A percentile compares a stretch with the other conserved stretches of the same genome.
Conservation (phyloP, 169 alveolate genomes). For the Plasmodium fragile region DNA sequence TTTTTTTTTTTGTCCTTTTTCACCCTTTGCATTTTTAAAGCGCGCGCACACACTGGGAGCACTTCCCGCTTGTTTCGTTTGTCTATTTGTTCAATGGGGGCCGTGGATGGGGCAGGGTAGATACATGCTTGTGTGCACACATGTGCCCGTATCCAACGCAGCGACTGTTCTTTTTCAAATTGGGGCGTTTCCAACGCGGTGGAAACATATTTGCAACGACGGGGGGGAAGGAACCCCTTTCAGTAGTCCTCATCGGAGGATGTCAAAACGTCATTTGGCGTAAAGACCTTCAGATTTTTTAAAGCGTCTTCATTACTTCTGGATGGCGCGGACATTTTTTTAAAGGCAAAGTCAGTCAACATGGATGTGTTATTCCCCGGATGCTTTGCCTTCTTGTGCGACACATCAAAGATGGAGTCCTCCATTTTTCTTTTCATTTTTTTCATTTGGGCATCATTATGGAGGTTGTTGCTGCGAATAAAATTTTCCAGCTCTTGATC, state of each 20-base stretch:
- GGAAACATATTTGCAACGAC: background rate
- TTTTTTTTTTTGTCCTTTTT: background rate
- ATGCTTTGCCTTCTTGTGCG: constrained; percentile 3
- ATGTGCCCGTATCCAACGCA: background rate
- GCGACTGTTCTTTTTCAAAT: background rate
- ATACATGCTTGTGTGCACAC: background rate
- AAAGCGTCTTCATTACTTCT: background rate
- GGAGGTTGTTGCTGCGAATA: constrained; percentile 20
- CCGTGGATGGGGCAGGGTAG: background rate
- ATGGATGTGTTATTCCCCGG: background rate
- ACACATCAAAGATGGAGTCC: constrained; percentile 20
- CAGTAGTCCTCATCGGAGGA: constrained; percentile 60
- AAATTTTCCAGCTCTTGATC: constrained; percentile 56
- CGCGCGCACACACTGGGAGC: background rate
- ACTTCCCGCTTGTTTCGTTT: background rate
- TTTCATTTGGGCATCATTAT: constrained; percentile 34
- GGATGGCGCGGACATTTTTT: background rate
- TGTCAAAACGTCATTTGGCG: constrained; percentile 71
- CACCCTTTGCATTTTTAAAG: background rate
- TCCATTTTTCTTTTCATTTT: constrained; percentile 60
- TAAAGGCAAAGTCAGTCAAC: constrained; percentile 1
- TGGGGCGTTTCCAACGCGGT: background rate
- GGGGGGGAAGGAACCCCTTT: background rate
- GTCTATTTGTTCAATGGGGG: background rate
- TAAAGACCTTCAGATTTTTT: constrained; percentile 22